Evolutionary conservation across 495 filamentous ascomycete genomes (phyloP).

Genomic region (Staphylotrichum longicolle): DNA sequence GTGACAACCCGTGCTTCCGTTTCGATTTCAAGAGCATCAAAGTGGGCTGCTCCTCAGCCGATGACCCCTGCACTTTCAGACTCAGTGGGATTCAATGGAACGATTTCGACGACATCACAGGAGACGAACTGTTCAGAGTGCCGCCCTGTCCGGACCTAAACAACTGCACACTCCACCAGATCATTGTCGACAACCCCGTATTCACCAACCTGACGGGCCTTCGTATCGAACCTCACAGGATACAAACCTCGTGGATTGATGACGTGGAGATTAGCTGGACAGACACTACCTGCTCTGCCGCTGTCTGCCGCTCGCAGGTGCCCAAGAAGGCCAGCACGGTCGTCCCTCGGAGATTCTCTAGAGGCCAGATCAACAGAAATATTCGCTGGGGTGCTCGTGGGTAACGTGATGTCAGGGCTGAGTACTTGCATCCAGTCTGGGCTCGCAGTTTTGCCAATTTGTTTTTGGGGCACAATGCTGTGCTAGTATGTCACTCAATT

Average conservation of each 20-base stretch:
- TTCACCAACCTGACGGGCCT: slow-evolving; percentile 43
- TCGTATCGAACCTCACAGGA: slow-evolving; percentile 31
- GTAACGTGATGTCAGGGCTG: too few species aligned
- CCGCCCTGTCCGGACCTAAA: slow-evolving; percentile 33
- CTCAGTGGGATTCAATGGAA: slow-evolving; percentile 38
- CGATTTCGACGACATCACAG: slow-evolving; percentile 27
- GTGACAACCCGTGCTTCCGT: slow-evolving; percentile 39
- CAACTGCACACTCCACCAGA: slow-evolving; percentile 37
- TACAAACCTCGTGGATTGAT: slow-evolving; percentile 44
- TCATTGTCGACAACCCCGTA: slow-evolving; percentile 28
- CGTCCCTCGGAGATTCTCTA: too few species aligned
- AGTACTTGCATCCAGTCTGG: too few species aligned
- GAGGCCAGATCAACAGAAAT: too few species aligned
- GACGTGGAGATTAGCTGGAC: slow-evolving; percentile 46
- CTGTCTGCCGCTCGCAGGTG: slow-evolving; percentile 39
- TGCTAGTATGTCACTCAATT: too few species aligned
- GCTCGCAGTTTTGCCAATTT: too few species aligned
- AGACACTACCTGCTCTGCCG: slow-evolving; percentile 40
- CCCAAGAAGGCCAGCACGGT: slow-evolving; percentile 24
- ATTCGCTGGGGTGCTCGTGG: too few species aligned
- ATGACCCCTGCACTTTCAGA: slow-evolving; percentile 38
- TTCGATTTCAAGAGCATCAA: slow-evolving; percentile 43
- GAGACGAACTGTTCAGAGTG: slow-evolving; percentile 30
- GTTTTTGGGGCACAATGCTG: too few species aligned
- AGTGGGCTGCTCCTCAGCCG: slow-evolving; percentile 43